Percentiles rank a stretch among this genome's conserved stretches.
phyloP scores from a whole-genome alignment of 2,329 filamentous ascomycete species.

The Trichophyton benhamiae region DNA sequence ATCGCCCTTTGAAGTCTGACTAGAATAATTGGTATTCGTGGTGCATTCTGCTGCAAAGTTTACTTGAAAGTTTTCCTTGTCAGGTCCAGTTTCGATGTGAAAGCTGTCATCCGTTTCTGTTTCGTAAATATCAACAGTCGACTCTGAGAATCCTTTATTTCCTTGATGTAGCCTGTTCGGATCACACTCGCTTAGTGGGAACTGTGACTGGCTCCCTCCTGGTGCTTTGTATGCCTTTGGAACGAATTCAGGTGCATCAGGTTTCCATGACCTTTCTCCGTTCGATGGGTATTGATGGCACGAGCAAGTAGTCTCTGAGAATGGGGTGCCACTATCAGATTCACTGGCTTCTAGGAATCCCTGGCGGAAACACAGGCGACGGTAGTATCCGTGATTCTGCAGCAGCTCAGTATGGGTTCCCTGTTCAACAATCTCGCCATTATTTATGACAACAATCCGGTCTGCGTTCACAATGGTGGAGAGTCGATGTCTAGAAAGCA shows the following conservation, averaged over 20 bases:
- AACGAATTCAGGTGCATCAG: slow-evolving; percentile 32
- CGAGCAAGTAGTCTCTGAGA: neutral
- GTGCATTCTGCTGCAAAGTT: neutral
- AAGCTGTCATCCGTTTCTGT: slow-evolving; percentile 12
- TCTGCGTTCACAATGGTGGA: slow-evolving; percentile 59
- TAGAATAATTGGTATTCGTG: neutral
- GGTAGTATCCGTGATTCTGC: slow-evolving; percentile 48
- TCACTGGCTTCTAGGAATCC: slow-evolving; percentile 26
- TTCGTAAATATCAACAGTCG: slow-evolving; percentile 8
- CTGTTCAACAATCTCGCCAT: slow-evolving; percentile 51
- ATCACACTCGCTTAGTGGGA: slow-evolving; percentile 5
- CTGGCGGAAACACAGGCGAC: slow-evolving; percentile 40
- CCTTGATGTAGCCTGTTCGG: neutral
- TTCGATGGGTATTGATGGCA: neutral
- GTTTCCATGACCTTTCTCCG: slow-evolving; percentile 19
- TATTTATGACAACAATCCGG: slow-evolving; percentile 52
- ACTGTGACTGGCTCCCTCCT: neutral
- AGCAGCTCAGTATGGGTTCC: slow-evolving; percentile 51
- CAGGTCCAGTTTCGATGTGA: slow-evolving; percentile 8
- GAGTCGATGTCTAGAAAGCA: slow-evolving; percentile 45
- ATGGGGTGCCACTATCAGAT: neutral
- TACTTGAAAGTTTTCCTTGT: neutral
- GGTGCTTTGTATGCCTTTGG: slow-evolving; percentile 15
- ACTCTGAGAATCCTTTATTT: neutral
- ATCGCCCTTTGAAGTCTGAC: neutral